Evolutionary conservation across 2,329 filamentous ascomycete species (phyloP), one percentile per base, ranked within the genome.

Genomic region (Tolypocladium guangdongense): DNA sequence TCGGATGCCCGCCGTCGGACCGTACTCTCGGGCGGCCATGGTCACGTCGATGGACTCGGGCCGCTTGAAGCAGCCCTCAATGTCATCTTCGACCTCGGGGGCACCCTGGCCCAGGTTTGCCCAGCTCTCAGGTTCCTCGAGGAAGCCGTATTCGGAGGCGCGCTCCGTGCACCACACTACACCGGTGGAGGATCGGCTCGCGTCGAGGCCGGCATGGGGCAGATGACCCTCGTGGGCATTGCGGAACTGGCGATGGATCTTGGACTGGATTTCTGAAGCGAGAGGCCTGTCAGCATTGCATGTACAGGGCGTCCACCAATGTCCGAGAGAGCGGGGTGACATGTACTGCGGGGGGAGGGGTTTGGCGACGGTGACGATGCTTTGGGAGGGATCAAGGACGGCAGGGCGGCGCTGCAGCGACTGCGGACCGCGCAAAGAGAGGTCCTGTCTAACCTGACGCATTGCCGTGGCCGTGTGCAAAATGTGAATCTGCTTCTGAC

Each of bases 91-190:
- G 57, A 95, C 92, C 69, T 96, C 90, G 45, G 91, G 91, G 18
- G 91, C 91, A 61, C 91, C 91, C 74, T 96, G 92, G 35, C 92
- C 92, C 52, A 97, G 77, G 68, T 97, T 97, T 55, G 92, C 90
- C 92, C 92, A 96, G 58, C 78, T 72, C 2, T 87, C 79, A 12
- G 90, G 91, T 60, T 91, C 78, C 4, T 96, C 91, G 50, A 83
- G 74, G 74, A 87, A 96, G 62, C 92, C 92, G 72, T 92, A 88
- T 71, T 96, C 90, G 67, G 84, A 82, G 52, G 91, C 91, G 62
- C 89, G 86, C 73, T 93, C 88, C 3, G 86, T 90, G 59, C 86
- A 90, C 92, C 92, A 96, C 58, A 96, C 88, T 4, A 96, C 92
- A 71, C 92, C 92, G 16, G 92, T 97, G 18, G 88, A 95, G 46